These are phyloP conservation scores for Turritis glabra DNA, from an alignment of 345 rosid genomes.

Conservation along the genomic window DNA sequence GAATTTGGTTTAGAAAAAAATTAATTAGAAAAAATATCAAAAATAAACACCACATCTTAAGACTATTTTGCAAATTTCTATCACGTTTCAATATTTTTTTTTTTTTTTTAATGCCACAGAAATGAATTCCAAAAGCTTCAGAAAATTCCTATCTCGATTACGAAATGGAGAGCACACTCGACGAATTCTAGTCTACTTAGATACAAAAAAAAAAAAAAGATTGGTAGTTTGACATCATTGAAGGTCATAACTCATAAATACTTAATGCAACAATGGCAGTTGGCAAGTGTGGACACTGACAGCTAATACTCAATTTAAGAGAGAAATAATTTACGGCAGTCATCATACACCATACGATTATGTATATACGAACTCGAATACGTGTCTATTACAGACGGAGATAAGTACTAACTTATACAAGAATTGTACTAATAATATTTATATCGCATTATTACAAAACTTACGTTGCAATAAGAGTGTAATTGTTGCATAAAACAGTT, in stretches of 20 bases:
- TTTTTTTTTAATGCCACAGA: too few relatives aligned
- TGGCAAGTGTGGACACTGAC: slow-evolving; percentile 18
- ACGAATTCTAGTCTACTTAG: neutral
- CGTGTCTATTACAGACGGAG: neutral
- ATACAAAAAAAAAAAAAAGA: too few relatives aligned
- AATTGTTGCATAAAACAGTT: too few relatives aligned
- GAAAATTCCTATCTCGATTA: neutral
- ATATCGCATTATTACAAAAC: neutral
- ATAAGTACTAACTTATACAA: neutral
- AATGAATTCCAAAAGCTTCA: too few relatives aligned
- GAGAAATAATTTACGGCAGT: neutral
- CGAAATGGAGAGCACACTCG: neutral
- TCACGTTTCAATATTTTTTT: too few relatives aligned
- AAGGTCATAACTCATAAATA: neutral
- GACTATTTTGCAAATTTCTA: too few relatives aligned
- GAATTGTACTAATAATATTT: neutral
- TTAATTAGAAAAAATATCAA: too few relatives aligned
- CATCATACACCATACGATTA: neutral
- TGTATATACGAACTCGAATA: neutral
- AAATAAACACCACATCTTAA: too few relatives aligned
- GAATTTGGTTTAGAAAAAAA: too few relatives aligned
- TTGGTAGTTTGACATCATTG: neutral
- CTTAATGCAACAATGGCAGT: slow-evolving; percentile 17
- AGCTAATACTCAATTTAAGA: neutral
- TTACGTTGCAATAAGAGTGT: too few relatives aligned